Percentiles rank a stretch among this genome's conserved stretches.
Conservation (phyloP, 768 basidiomycete genomes). For the Dioszegia aurantiaca region DNA sequence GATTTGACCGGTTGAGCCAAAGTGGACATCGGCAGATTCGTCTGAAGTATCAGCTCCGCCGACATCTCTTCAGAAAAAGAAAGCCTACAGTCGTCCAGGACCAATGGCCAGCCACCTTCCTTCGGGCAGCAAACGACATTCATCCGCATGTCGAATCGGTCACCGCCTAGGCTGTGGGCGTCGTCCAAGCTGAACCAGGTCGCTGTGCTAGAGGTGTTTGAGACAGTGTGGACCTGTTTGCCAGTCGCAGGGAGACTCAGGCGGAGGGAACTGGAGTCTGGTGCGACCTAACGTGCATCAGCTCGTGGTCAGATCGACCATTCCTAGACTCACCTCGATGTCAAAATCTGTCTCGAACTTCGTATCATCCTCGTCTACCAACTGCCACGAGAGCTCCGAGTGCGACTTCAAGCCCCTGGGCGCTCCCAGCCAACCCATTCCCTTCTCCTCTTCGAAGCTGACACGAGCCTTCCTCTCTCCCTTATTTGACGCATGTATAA, state of each 20-base stretch:
- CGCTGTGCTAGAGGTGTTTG: conserved; percentile 22
- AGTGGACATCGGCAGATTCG: conserved; percentile 44
- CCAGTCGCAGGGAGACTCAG: conserved; percentile 38
- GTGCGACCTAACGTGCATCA: conserved; percentile 23
- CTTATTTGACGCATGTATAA: conserved; percentile 17
- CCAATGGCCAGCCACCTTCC: conserved; percentile 47
- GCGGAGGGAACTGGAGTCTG: conserved; percentile 33
- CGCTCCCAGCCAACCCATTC: conserved; percentile 30
- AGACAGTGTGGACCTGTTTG: conserved; percentile 32
- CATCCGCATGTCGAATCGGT: conserved; percentile 45
- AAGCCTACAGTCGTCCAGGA: conserved; percentile 48
- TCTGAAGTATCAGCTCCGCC: conserved; percentile 19
- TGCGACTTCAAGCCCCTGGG: conserved; percentile 13
- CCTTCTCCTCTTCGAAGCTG: conserved; percentile 38
- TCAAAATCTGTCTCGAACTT: conserved; percentile 35
- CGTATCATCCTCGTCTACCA: conserved; percentile 24
- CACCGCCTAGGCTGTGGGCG: conserved; percentile 17
- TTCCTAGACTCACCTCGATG: conserved; percentile 33
- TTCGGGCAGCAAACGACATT: conserved; percentile 48
- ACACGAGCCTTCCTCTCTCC: conserved; percentile 28
- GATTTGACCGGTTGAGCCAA: conserved; percentile 46
- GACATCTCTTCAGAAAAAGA: background rate
- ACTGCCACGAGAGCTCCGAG: conserved; percentile 17
- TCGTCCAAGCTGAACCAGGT: conserved; percentile 29
- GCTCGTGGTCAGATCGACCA: conserved; percentile 2